These are phyloP conservation scores for Populus ilicifolia DNA, from an alignment of 345 rosid genomes.

Conservation along the genomic window DNA sequence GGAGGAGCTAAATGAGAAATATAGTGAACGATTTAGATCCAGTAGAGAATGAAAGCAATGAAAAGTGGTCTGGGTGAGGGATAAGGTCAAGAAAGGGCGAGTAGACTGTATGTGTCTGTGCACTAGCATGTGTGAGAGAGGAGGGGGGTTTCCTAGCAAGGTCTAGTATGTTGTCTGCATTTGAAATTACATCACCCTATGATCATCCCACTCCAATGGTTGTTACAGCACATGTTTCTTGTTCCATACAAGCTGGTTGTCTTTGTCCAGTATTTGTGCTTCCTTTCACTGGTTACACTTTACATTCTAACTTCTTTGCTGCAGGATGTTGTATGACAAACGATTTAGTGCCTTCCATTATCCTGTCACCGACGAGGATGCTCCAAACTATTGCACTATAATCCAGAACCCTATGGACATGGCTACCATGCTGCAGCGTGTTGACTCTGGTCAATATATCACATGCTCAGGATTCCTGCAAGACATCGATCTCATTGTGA, in stretches of 20 bases:
- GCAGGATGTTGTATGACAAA: slow-evolving; percentile 86
- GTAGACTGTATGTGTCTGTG: neutral
- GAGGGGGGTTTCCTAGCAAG: neutral
- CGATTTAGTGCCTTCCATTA: slow-evolving; percentile 88
- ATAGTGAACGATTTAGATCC: neutral
- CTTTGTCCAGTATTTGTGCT: neutral
- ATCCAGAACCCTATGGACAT: slow-evolving; percentile 95
- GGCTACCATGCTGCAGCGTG: slow-evolving; percentile 84
- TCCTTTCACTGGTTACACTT: neutral
- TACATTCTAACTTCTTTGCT: slow-evolving; percentile 1
- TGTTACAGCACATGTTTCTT: neutral
- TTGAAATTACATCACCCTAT: neutral
- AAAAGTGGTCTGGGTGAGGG: neutral
- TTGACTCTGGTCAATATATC: slow-evolving; percentile 80
- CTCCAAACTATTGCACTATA: slow-evolving; percentile 81
- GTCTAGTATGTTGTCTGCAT: no score
- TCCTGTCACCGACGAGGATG: slow-evolving; percentile 94
- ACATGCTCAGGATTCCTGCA: slow-evolving; percentile 79
- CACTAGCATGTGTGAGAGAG: neutral
- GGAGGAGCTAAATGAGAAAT: neutral
- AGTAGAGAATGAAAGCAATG: neutral
- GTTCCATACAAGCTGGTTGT: neutral
- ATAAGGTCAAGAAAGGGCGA: neutral
- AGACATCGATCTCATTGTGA: slow-evolving; percentile 85
- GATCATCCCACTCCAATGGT: neutral